Evolutionary conservation across 768 basidiomycete species (phyloP), one percentile per base, ranked within the genome.

Genomic region (Nidula microcarpa): DNA sequence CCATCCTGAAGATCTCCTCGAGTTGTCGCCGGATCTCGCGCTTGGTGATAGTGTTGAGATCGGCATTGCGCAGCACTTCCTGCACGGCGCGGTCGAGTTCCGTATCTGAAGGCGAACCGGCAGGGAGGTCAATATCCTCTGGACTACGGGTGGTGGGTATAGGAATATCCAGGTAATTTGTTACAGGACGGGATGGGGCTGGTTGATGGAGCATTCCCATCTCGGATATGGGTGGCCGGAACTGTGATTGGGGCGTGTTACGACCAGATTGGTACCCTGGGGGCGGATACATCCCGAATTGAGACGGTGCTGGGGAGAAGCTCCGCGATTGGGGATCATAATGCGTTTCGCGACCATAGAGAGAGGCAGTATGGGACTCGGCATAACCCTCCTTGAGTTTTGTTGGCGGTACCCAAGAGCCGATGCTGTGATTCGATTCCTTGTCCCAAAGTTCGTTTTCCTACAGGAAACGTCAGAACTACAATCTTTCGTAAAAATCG

Each of bases 391-490:
- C 85, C 61, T 83, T 86, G 23, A 23, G 23, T 57, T 87, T 88
- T 39, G 74, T 72, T 0, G 89, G 91, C 34, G 93, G 92, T 8
- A 88, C 86, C 90, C 92, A 96, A 0, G 91, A 94, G 6, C 92
- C 92, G 49, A 94, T 91, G 55, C 91, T 94, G 69, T 96, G 94
- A 62, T 95, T 95, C 0, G 91, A 94, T 59, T 96, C 94, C 68
- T 94, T 94, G 65, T 97, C 94, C 94, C 94, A 98, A 9, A 97
- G 82, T 67, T 96, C 94, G 62, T 95, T 97, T 78, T 93, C 87
- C 89, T 92, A 57, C 6, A 51, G 37, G 34, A 14, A 53, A 47
- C 14, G 36, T 59, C 8, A 53, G 48, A 35, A 13, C 39, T 33
- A 44, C 11, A 14, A 37, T 39, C 11, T 4, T 11, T 23, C 7